A percentile compares a stretch with the other conserved stretches of the same genome.
Evolutionary conservation across 164 flowering plant genomes (phyloP).

Genomic region (Liriodendron chinense): DNA sequence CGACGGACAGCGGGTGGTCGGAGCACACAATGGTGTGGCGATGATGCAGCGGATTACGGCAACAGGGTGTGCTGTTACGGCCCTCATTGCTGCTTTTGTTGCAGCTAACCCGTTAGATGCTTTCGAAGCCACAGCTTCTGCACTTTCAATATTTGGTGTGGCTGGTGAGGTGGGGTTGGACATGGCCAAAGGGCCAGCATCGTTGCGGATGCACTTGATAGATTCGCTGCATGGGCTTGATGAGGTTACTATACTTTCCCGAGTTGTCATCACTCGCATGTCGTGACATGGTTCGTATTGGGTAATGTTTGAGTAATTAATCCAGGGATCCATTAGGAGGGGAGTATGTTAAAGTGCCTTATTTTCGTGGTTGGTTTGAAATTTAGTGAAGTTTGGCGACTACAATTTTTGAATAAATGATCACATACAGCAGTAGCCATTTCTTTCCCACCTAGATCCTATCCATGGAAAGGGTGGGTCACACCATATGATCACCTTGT

Average conservation of each 20-base stretch:
- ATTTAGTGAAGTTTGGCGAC: not conserved
- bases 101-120: constrained; percentile 57
- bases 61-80: constrained; percentile 89
- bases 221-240: constrained; percentile 79
- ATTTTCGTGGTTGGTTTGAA: not conserved
- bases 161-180: constrained; percentile 84
- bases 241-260: constrained; percentile 37
- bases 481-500: too few species aligned
- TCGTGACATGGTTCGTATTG: not conserved
- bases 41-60: constrained; percentile 87
- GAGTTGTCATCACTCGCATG: constrained; percentile 25
- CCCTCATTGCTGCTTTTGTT: constrained; percentile 85
- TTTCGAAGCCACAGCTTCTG: constrained; percentile 78
- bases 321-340: not conserved
- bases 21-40: constrained; percentile 73
- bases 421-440: too few species aligned
- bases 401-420: too few species aligned
- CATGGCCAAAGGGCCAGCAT: constrained; percentile 81
- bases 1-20: constrained; percentile 63
- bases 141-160: constrained; percentile 77
- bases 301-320: not conserved
- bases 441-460: too few species aligned
- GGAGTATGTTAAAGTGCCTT: not conserved
- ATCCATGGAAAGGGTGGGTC: too few species aligned
- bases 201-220: constrained; percentile 77